These are phyloP conservation scores for Trematosphaeria pertusa DNA, from an alignment of 2,329 filamentous ascomycete genomes.

Conservation along the genomic window DNA sequence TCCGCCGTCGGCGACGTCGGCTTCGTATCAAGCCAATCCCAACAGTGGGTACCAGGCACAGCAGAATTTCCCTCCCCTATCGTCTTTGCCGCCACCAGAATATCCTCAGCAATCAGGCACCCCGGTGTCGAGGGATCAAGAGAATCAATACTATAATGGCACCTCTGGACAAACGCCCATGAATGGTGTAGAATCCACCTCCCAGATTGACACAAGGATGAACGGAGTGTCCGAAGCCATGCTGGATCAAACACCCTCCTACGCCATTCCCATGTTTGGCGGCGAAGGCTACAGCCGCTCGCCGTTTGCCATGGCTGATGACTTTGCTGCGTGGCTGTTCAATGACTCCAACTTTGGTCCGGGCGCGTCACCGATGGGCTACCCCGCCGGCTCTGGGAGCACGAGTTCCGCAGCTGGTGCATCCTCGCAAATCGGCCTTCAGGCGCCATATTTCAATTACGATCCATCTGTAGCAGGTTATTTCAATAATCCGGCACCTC, in stretches of 20 bases:
- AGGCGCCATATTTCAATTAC: slow-evolving; percentile 59
- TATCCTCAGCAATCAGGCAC: slow-evolving; percentile 47
- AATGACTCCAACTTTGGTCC: slow-evolving; percentile 66
- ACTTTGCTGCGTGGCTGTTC: slow-evolving; percentile 86
- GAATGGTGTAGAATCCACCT: slow-evolving; percentile 48
- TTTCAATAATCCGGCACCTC: slow-evolving; percentile 58
- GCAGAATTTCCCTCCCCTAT: slow-evolving; percentile 68
- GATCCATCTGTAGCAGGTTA: slow-evolving; percentile 58
- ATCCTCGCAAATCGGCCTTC: slow-evolving; percentile 51
- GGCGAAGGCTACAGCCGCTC: slow-evolving; percentile 84
- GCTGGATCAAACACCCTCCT: slow-evolving; percentile 57
- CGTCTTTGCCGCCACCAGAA: slow-evolving; percentile 66
- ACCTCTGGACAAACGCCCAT: slow-evolving; percentile 44
- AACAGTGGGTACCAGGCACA: slow-evolving; percentile 62
- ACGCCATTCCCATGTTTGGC: slow-evolving; percentile 85
- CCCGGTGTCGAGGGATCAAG: slow-evolving; percentile 45
- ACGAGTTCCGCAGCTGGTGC: slow-evolving; percentile 49
- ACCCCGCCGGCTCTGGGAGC: slow-evolving; percentile 26
- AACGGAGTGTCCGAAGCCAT: slow-evolving; percentile 48
- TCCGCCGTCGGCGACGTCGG: slow-evolving; percentile 54
- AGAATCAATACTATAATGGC: slow-evolving; percentile 46
- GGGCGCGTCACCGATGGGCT: slow-evolving; percentile 48
- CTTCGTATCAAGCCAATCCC: slow-evolving; percentile 42
- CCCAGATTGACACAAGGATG: slow-evolving; percentile 41
- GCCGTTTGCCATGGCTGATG: slow-evolving; percentile 85